These are phyloP conservation scores for Termitomyces sp. DNA, from an alignment of 768 basidiomycete species.

Conservation along the genomic window DNA sequence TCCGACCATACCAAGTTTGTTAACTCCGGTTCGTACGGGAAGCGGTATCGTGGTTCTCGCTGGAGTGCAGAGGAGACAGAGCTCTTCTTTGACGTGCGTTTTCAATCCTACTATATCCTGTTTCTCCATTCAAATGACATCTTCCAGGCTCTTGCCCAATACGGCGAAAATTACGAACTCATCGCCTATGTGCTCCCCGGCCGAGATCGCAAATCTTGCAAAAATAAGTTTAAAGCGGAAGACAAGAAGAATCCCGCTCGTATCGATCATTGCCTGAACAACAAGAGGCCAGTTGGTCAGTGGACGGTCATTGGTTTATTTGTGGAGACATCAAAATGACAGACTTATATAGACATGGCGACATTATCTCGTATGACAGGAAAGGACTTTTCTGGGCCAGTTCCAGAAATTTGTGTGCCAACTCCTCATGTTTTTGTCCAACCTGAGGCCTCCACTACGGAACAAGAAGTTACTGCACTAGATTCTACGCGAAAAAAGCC, in stretches of 20 bases:
- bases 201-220: conserved; percentile 84
- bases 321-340: background rate
- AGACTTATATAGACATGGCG: conserved; percentile 48
- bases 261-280: conserved; percentile 71
- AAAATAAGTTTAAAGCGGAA: conserved; percentile 90
- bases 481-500: conserved; percentile 13
- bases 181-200: conserved; percentile 83
- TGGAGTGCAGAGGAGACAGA: conserved; percentile 93
- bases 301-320: background rate
- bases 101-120: conserved; percentile 2
- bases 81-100: conserved; percentile 72
- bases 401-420: conserved; percentile 55
- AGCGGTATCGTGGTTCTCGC: conserved; percentile 72
- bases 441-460: conserved; percentile 9
- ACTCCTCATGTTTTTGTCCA: conserved; percentile 24
- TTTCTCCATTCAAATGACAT: background rate
- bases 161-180: conserved; percentile 90
- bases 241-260: conserved; percentile 75
- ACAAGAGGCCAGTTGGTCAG: conserved; percentile 72
- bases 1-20: conserved; percentile 82
- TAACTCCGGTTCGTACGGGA: conserved; percentile 78
- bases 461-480: conserved; percentile 7
- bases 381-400: conserved; percentile 79
- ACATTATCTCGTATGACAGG: conserved; percentile 77
- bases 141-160: conserved; percentile 81